Evolutionary conservation across 192 early-diverging fungal genomes (phyloP).

Genomic region (Entomortierella parvispora): DNA sequence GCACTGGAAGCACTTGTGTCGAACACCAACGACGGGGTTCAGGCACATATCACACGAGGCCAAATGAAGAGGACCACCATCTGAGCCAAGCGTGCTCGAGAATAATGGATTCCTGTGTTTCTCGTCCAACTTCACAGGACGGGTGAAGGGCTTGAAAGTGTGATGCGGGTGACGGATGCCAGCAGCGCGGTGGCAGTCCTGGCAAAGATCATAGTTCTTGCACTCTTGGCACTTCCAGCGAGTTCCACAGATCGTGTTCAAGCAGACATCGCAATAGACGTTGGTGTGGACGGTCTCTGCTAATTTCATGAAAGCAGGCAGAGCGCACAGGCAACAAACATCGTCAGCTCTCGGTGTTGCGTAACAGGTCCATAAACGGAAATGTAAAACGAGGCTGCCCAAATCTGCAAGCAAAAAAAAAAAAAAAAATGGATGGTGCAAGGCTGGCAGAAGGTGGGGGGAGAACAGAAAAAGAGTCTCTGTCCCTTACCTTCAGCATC

Average conservation of each 20-base stretch:
- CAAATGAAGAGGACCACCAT: not conserved
- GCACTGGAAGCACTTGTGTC: conserved; percentile 70
- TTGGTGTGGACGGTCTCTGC: conserved; percentile 34
- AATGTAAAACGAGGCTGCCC: not conserved
- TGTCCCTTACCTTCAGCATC: too few relatives aligned
- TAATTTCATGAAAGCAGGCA: not conserved
- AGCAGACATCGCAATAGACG: conserved; percentile 68
- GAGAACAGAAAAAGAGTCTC: too few relatives aligned
- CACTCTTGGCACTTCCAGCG: conserved; percentile 72
- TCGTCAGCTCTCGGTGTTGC: not conserved
- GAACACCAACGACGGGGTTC: conserved; percentile 59
- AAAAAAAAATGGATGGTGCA: not conserved
- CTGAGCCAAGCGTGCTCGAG: not conserved
- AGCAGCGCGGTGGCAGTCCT: conserved; percentile 43
- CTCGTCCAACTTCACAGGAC: not conserved
- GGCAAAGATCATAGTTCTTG: conserved; percentile 64
- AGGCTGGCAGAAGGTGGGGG: not conserved
- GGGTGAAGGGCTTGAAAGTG: conserved; percentile 29
- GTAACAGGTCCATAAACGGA: conserved; percentile 26
- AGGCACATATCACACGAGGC: conserved; percentile 70
- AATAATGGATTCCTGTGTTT: conserved; percentile 1
- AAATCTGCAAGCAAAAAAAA: not conserved
- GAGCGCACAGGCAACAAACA: not conserved
- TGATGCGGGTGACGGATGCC: conserved; percentile 27
- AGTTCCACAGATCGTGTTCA: conserved; percentile 57